Evolutionary conservation across 2,329 filamentous ascomycete species (phyloP), one percentile per base, ranked within the genome.

Genomic region (Magnaporthiopsis incrustans): DNA sequence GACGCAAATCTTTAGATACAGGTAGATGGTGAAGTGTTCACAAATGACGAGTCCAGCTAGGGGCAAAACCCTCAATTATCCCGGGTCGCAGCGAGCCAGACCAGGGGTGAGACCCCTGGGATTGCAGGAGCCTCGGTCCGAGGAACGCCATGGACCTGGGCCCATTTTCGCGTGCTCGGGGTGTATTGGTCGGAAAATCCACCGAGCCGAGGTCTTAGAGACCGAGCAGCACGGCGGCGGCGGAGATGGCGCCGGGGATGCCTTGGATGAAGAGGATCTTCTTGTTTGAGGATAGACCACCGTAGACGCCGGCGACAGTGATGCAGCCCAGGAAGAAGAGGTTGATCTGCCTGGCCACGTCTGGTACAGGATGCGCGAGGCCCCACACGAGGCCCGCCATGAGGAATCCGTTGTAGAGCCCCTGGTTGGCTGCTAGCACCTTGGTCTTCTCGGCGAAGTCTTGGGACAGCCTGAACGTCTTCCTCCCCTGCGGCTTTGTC

Each of bases 331-430:
- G 71, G 72, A 82, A 82, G 69, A 82, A 83, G n/a, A 80, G 66
- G 57, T 74, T 72, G 61, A 83, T 72, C 71, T 83, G 77, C 4
- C 63, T 67, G 22, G 74, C 76, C 65, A 83, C 77, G 53, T 71
- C 76, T 8, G 72, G 63, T 7, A 75, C 73, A 1, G 80, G 79
- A 68, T 83, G 79, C 4, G 72, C n/a, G n/a, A 82, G 66, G 3
- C 77, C 75, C 81, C 81, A 83, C 32, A 72, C 65, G 2, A 83
- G 70, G 0, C 81, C 81, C 1, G 79, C 79, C 3, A 79, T 77
- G n/a, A 83, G 73, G 64, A 83, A 81, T 57, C 81, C 80, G 68
- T 83, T 83, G 73, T 83, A 83, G 7, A 83, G 73, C 26, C 81
- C 81, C 69, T 82, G 80, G 70, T 82, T 83, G 63, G 78, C 78